Percentiles rank a stretch among this genome's conserved stretches.
These are phyloP conservation scores for Xerocomus brunneocitrinus DNA, from an alignment of 768 basidiomycete species.

Conservation along the genomic window DNA sequence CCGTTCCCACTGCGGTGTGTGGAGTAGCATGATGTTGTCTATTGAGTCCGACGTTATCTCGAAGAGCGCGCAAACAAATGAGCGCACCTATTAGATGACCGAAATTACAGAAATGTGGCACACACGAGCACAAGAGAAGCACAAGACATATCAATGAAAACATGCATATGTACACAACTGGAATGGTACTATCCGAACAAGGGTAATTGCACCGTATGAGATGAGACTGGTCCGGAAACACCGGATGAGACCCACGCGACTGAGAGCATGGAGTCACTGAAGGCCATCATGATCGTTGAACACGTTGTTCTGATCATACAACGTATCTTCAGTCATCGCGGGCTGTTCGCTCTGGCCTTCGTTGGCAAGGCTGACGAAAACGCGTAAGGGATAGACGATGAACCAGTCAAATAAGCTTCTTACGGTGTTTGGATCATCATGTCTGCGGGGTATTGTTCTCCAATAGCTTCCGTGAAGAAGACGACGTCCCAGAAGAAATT, in stretches of 20 bases:
- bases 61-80: conserved; percentile 12
- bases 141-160: conserved; percentile 9
- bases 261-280: background rate
- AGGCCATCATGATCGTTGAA: conserved; percentile 9
- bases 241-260: conserved; percentile 2
- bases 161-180: conserved; percentile 1
- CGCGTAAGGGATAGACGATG: background rate
- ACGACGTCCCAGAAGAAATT: background rate
- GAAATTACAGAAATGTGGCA: conserved; percentile 22
- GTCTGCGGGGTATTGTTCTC: conserved; percentile 6
- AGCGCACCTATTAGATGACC: conserved; percentile 8
- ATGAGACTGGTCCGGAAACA: background rate
- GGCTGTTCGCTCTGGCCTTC: conserved; percentile 12
- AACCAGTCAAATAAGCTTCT: background rate
- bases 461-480: background rate
- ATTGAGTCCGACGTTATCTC: background rate
- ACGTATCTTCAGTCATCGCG: conserved; percentile 1
- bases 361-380: conserved; percentile 3
- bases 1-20: conserved; percentile 5
- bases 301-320: conserved; percentile 8
- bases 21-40: conserved; percentile 1
- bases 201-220: conserved; percentile 4
- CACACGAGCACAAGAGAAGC: conserved; percentile 17
- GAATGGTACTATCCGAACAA: background rate
- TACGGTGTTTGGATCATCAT: conserved; percentile 7